Evolutionary conservation across 352 stramenopile genomes (phyloP).

Genomic region (Globisporangium alternatum): DNA sequence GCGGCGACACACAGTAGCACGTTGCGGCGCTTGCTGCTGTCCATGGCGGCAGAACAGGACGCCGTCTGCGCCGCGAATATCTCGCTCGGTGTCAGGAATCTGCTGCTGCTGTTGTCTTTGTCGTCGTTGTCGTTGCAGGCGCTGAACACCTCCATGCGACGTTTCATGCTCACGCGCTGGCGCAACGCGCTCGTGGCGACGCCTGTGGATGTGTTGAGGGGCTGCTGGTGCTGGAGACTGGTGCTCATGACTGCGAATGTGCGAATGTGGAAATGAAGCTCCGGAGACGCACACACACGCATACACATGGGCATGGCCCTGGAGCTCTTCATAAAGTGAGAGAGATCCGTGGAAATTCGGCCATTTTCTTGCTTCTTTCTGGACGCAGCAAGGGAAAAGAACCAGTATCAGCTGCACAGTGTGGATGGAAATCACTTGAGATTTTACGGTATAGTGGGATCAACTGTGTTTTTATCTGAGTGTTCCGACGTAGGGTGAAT

Average conservation of each 20-base stretch:
- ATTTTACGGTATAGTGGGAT: no score
- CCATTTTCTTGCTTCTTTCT: no score
- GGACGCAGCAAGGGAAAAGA: no score
- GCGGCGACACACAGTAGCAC: constrained; percentile 1
- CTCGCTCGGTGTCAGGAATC: neutral
- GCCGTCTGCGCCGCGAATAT: neutral
- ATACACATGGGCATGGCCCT: no score
- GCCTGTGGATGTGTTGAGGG: neutral
- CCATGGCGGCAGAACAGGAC: neutral
- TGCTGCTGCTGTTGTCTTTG: neutral
- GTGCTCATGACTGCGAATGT: neutral
- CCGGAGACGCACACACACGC: no score
- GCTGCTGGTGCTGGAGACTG: neutral
- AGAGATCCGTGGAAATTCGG: no score
- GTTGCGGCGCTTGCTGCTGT: neutral
- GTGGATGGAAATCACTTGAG: no score
- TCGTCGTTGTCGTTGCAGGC: neutral
- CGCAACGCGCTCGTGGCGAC: neutral
- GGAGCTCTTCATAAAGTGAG: no score
- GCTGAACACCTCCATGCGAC: constrained; percentile 5
- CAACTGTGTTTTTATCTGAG: no score
- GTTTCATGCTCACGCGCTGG: neutral
- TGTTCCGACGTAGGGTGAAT: no score
- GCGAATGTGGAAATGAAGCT: neutral
- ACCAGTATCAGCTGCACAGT: no score